Base-by-base conservation (phyloP, 129 eudicot genomes). In the Lactuca sativa region DNA sequence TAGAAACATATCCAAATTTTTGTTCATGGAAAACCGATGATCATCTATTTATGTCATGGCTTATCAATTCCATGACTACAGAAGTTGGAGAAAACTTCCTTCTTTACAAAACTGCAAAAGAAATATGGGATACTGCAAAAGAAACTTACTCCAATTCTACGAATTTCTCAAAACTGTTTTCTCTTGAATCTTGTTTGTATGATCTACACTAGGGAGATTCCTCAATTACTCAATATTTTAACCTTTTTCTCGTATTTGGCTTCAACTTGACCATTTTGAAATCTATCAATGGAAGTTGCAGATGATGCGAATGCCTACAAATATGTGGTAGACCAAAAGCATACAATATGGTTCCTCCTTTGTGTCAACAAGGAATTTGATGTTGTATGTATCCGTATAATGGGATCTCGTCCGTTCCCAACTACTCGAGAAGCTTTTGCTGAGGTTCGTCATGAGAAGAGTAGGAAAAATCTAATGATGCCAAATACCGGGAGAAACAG, bases 41-140 rank as follows among this genome's bases (percentile, higher is more conserved):
- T 55, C 52, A 69, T 17, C 55, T 56, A 53, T 54, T 16, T 1
- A 69, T 69, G 64, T 69, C 71, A 16, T 67, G 72, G 61, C 12
- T 67, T 12, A 67, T 67, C 44, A 67, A 49, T 15, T 67, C 61
- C 47, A 51, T 66, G 71, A 62, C 47, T 7, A 64, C 5, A 38
- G 69, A 64, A 6, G 47, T 41, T 38, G 71, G 59, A 9, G 40
- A 66, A 17, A 66, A 66, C 33, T 66, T 66, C 48, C 57, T 48
- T 21, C 59, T 25, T 1, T 66, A 66, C 52, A 15, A 5, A 47
- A 44, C 71, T 44, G 43, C 71, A 18, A 21, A 48, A 18, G 71
- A 55, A 37, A 55, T 55, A 0, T 69, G 64, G 64, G 64, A 55
- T 9, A 47, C 48, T n/a, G 59, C 47, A 12, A 30, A 51, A 25